phyloP scores from a whole-genome alignment of 352 stramenopile genomes.

The Globisporangium barbulae region DNA sequence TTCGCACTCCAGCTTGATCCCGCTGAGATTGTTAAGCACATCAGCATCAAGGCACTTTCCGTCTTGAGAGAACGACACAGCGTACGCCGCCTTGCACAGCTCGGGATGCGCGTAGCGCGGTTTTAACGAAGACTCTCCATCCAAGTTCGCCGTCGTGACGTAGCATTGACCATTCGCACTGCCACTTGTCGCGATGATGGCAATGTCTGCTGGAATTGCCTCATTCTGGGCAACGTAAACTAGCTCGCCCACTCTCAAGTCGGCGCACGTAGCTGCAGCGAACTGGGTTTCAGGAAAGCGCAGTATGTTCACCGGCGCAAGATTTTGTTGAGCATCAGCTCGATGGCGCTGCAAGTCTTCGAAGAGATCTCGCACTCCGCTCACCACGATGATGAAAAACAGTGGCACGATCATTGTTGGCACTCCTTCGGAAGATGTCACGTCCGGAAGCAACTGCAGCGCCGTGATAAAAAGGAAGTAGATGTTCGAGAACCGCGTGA shows the following conservation, averaged over 20 bases:
- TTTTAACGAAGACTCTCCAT: slow-evolving; percentile 90
- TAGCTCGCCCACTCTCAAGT: slow-evolving; percentile 77
- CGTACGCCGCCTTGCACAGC: slow-evolving; percentile 24
- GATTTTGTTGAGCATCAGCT: slow-evolving; percentile 68
- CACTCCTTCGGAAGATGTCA: slow-evolving; percentile 79
- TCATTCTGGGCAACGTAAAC: slow-evolving; percentile 76
- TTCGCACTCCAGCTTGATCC: slow-evolving; percentile 37
- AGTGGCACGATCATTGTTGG: slow-evolving; percentile 85
- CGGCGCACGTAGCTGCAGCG: slow-evolving; percentile 24
- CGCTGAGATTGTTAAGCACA: slow-evolving; percentile 16
- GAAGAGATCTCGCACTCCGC: slow-evolving; percentile 69
- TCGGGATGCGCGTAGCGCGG: slow-evolving; percentile 52
- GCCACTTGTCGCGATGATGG: slow-evolving; percentile 53
- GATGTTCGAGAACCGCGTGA: slow-evolving; percentile 85
- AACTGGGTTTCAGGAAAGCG: slow-evolving; percentile 23
- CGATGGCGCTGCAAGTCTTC: slow-evolving; percentile 79
- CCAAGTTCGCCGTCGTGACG: slow-evolving; percentile 85
- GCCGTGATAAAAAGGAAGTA: slow-evolving; percentile 90
- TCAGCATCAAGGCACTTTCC: slow-evolving; percentile 21
- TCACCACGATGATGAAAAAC: slow-evolving; percentile 83
- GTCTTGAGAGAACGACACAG: slow-evolving; percentile 23
- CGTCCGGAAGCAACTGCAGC: slow-evolving; percentile 76
- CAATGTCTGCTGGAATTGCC: slow-evolving; percentile 65
- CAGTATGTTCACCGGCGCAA: slow-evolving; percentile 26
- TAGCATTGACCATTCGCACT: slow-evolving; percentile 58